phyloP scores from a whole-genome alignment of 495 filamentous ascomycete species.

The Aspergillus avenaceus region DNA sequence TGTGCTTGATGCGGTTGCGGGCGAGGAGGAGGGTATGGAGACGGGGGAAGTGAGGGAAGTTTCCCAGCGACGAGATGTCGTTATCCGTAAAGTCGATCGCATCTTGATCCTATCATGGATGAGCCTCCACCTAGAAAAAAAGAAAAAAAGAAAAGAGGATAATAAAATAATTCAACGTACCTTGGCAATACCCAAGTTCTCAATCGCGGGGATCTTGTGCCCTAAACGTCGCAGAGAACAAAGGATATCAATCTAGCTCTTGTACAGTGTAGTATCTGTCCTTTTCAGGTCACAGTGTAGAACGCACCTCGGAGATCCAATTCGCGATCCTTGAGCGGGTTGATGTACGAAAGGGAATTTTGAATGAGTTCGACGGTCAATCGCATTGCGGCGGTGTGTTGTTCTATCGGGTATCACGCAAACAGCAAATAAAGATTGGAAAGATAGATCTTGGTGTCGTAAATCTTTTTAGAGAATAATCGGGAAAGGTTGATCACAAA shows the following conservation, averaged over 20 bases:
- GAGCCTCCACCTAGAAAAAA: slow-evolving; percentile 1
- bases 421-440: background rate
- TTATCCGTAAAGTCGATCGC: slow-evolving; percentile 98
- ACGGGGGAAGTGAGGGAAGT: slow-evolving; percentile 92
- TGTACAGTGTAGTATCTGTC: slow-evolving; percentile 90
- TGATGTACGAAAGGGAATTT: slow-evolving; percentile 91
- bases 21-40: slow-evolving; percentile 82
- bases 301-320: slow-evolving; percentile 98
- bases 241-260: slow-evolving; percentile 82
- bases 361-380: slow-evolving; percentile 91
- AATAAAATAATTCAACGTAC: slow-evolving; percentile 57
- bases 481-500: too few relatives aligned
- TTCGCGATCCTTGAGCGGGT: slow-evolving; percentile 96
- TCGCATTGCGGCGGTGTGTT: slow-evolving; percentile 61
- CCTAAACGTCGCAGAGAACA: slow-evolving; percentile 61
- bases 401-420: slow-evolving; percentile 17
- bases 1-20: slow-evolving; percentile 77
- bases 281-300: slow-evolving; percentile 66
- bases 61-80: slow-evolving; percentile 81
- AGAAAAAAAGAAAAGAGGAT: slow-evolving; percentile 6
- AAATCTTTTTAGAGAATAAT: too few relatives aligned
- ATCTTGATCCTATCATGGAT: slow-evolving; percentile 65
- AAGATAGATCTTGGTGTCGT: background rate
- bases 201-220: slow-evolving; percentile 95
- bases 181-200: slow-evolving; percentile 95